Base-by-base conservation (phyloP, 2,329 filamentous ascomycete species). In the Emericellopsis cladophorae region DNA sequence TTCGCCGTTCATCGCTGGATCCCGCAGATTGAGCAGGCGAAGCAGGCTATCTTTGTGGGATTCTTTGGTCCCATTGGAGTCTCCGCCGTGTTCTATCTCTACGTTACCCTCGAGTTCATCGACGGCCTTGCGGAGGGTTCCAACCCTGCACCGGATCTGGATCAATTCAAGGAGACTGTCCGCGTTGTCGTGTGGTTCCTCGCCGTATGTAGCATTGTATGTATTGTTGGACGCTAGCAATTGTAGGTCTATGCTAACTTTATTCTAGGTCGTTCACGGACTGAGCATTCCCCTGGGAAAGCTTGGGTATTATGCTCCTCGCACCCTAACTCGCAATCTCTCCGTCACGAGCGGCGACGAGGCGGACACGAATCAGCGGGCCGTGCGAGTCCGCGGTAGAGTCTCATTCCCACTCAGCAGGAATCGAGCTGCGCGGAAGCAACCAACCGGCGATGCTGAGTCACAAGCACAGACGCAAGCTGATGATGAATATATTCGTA, bases 11-110 rank as follows among this genome's bases (percentile, higher is more conserved):
- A 89, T 54, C 81, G 74, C 22, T 71, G 73, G 44, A 88, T 95
- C 35, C 83, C 75, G 24, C 86, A 94, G 55, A 88, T 95, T 34
- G 75, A 87, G 43, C 69, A 82, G 33, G 59, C 73, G 24, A 73
- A 75, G 4, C 87, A 94, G 49, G 87, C 87, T 2, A 62, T 84
- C 0, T 95, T 94, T 52, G 84, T 92, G 7, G 89, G 89, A 0
- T 95, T 94, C 65, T 95, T 95, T 48, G 89, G 89, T 0, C 89
- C 89, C 0, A 89, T 95, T 42, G 88, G 90, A 3, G 88, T 95
- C 2, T 86, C 84, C 14, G 89, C 87, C 1, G 74, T 95, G 16
- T 95, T 94, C 56, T 95, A 95, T 55, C 70, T 95, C 6, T 93
- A 88, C 53, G 68, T 95, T 45, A 81, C 74, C 34, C 59, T 84